phyloP scores from a whole-genome alignment of 371 early-diverging fungal species.

The Apophysomyces sp. region DNA sequence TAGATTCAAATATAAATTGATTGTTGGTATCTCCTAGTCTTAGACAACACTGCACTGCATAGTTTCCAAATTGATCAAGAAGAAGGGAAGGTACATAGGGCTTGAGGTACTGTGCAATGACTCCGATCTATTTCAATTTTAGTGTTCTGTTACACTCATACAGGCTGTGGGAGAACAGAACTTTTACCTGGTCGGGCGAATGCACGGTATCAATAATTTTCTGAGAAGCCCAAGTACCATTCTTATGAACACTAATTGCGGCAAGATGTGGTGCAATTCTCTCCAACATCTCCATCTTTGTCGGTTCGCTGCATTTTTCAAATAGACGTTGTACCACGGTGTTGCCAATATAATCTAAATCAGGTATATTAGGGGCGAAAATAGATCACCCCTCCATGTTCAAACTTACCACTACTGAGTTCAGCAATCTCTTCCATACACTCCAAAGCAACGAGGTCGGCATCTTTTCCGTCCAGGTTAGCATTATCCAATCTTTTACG shows the following conservation, averaged over 20 bases:
- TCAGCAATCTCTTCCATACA: conserved; percentile 75
- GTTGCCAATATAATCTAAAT: conserved; percentile 64
- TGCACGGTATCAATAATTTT: conserved; percentile 82
- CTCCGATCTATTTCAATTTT: conserved; percentile 14
- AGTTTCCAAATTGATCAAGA: conserved; percentile 90
- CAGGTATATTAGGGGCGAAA: not conserved
- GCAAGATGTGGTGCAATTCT: conserved; percentile 75
- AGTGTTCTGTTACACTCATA: not conserved
- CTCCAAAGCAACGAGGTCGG: conserved; percentile 70
- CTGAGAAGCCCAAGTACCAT: conserved; percentile 94
- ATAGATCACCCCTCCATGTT: not conserved
- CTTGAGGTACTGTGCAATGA: conserved; percentile 46
- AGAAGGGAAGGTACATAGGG: conserved; percentile 80
- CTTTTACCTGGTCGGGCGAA: conserved; percentile 57
- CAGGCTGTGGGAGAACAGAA: conserved; percentile 30
- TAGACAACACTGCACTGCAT: conserved; percentile 88
- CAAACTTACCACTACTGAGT: conserved; percentile 77
- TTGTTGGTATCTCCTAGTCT: conserved; percentile 64
- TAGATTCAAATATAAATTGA: conserved; percentile 86
- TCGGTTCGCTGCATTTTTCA: conserved; percentile 64
- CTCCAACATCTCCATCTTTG: conserved; percentile 51
- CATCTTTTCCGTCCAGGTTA: conserved; percentile 51
- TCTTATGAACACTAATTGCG: conserved; percentile 85
- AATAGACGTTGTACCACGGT: conserved; percentile 83
- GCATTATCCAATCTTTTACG: conserved; percentile 84